phyloP scores from a whole-genome alignment of 2,329 filamentous ascomycete species.

The Microcyclospora pomicola region DNA sequence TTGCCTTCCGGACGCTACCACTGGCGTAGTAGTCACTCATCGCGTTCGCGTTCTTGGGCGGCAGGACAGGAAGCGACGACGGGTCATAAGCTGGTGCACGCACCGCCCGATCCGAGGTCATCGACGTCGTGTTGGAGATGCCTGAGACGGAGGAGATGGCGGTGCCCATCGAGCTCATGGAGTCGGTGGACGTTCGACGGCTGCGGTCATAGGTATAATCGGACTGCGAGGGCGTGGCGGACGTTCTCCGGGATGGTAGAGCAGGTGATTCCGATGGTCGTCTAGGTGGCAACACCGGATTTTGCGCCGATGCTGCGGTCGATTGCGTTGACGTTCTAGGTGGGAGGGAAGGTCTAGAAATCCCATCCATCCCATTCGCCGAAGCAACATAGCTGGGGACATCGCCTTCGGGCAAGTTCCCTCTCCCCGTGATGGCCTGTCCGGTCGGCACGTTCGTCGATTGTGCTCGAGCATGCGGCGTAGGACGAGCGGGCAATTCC shows the following conservation, averaged over 20 bases:
- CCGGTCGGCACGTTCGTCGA: conserved; percentile 29
- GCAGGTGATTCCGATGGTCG: conserved; percentile 25
- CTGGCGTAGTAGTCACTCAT: conserved; percentile 21
- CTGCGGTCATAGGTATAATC: conserved; percentile 12
- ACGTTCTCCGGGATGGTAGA: conserved; percentile 31
- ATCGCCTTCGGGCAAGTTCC: conserved; percentile 26
- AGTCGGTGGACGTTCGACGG: conserved; percentile 35
- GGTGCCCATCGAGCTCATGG: conserved; percentile 37
- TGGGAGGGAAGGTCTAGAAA: conserved; percentile 30
- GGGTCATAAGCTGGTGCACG: conserved; percentile 43
- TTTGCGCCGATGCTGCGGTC: conserved; percentile 7
- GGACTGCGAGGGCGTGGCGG: conserved; percentile 21
- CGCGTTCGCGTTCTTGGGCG: conserved; percentile 34
- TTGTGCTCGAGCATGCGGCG: conserved; percentile 18
- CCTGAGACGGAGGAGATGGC: conserved; percentile 36
- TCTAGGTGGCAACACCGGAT: conserved; percentile 37
- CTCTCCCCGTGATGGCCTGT: conserved; percentile 18
- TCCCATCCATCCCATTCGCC: conserved; percentile 12
- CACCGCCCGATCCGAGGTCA: conserved; percentile 14
- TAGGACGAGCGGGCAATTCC: conserved; percentile 9
- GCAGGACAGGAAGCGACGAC: conserved; percentile 39
- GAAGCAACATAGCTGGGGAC: conserved; percentile 3
- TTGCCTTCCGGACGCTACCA: conserved; percentile 10
- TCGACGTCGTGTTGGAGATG: conserved; percentile 27
- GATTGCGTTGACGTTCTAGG: conserved; percentile 28